A percentile compares a stretch with the other conserved stretches of the same genome.
These are phyloP conservation scores for Angomonas ambiguus DNA, from an alignment of 208 protist genomes.

Conservation along the genomic window DNA sequence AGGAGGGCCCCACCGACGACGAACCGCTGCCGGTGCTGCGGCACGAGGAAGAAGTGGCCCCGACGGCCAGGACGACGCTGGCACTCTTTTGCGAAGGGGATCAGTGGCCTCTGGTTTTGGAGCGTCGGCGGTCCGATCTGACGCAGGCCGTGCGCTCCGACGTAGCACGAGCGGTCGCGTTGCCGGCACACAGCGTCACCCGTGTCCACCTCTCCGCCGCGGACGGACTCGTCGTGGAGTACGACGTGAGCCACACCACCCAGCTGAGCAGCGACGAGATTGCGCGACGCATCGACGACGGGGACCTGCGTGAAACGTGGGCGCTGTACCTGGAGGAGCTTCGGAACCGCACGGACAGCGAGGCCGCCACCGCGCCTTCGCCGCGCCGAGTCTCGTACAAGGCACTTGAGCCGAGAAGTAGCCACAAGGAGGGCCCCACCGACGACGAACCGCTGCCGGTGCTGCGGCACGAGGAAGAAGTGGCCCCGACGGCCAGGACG, in stretches of 20 bases:
- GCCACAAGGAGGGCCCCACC: neutral
- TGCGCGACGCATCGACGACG: neutral
- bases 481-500: neutral
- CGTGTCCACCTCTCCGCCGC: neutral
- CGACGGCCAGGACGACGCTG: neutral
- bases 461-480: neutral
- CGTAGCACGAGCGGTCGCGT: neutral
- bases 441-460: neutral
- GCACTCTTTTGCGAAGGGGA: neutral
- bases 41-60: neutral
- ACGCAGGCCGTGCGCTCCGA: neutral
- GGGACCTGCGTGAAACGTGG: neutral
- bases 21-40: neutral
- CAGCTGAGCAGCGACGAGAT: neutral
- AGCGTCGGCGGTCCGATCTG: neutral
- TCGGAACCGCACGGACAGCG: neutral
- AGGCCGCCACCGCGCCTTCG: neutral
- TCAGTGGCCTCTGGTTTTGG: neutral
- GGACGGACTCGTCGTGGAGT: neutral
- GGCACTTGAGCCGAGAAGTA: neutral
- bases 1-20: neutral
- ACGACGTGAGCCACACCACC: neutral
- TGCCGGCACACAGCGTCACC: neutral
- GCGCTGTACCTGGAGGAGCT: neutral
- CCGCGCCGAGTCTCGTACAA: neutral